Evolutionary conservation across 306 rosid species (phyloP).

Genomic region (Cicer arietinum): DNA sequence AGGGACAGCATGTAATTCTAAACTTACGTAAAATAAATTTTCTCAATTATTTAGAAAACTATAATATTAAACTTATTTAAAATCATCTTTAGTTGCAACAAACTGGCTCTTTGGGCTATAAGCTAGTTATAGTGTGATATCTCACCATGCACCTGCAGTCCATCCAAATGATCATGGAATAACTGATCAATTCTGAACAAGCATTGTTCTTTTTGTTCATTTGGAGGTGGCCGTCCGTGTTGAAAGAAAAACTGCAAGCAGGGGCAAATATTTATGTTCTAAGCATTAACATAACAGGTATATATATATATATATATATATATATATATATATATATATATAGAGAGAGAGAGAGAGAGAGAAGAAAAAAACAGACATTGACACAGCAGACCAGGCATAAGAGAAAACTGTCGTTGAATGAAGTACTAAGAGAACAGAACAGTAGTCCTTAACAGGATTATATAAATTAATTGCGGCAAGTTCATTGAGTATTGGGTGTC

Average conservation of each 20-base stretch:
- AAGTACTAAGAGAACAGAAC: slow-evolving; percentile 31
- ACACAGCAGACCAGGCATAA: slow-evolving; percentile 34
- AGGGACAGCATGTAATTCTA: slow-evolving; percentile 1
- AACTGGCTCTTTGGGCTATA: slow-evolving; percentile 37
- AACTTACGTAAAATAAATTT: slow-evolving; percentile 28
- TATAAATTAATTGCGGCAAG: slow-evolving; percentile 16
- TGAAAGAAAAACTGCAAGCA: slow-evolving; percentile 87
- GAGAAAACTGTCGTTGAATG: slow-evolving; percentile 8
- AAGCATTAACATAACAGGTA: slow-evolving; percentile 38
- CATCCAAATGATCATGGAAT: slow-evolving; percentile 75
- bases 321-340: no score
- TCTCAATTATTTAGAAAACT: slow-evolving; percentile 37
- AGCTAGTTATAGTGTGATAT: slow-evolving; percentile 42
- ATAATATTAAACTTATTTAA: slow-evolving; percentile 35
- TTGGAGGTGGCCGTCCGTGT: slow-evolving; percentile 84
- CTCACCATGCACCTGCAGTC: slow-evolving; percentile 90
- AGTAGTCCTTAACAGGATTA: not conserved
- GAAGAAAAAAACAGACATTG: slow-evolving; percentile 10
- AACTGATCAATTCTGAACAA: slow-evolving; percentile 61
- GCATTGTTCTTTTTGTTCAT: slow-evolving; percentile 74
- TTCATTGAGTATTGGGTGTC: not conserved
- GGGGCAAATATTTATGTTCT: slow-evolving; percentile 34
- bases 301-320: not conserved
- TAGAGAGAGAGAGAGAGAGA: not conserved
- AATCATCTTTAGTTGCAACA: slow-evolving; percentile 35